These are phyloP conservation scores for Arthrobotrys sinensis DNA, from an alignment of 2,329 filamentous ascomycete species.

Conservation along the genomic window DNA sequence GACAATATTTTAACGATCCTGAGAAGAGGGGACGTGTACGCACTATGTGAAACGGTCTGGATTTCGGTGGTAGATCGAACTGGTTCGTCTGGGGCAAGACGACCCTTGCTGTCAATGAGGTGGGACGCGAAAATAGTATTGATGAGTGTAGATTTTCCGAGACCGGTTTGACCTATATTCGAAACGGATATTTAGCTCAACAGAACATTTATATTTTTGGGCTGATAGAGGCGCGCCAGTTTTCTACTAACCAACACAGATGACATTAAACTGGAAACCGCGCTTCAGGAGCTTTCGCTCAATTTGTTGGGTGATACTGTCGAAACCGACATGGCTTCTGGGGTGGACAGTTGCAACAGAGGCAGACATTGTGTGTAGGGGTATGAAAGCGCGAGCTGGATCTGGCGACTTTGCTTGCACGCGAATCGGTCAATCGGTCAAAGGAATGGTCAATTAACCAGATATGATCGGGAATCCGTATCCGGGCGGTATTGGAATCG, in stretches of 20 bases:
- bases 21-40: slow-evolving; percentile 20
- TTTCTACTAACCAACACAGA: slow-evolving; percentile 89
- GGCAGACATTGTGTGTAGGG: slow-evolving; percentile 39
- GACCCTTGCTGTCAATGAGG: slow-evolving; percentile 98
- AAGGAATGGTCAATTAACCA: slow-evolving; percentile 9
- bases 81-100: slow-evolving; percentile 90
- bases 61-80: slow-evolving; percentile 98
- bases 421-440: slow-evolving; percentile 21
- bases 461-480: slow-evolving; percentile 1
- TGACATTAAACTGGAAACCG: slow-evolving; percentile 99
- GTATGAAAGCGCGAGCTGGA: slow-evolving; percentile 22
- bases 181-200: slow-evolving; percentile 5
- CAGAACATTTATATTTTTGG: background rate
- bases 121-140: slow-evolving; percentile 99
- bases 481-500: background rate
- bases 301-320: slow-evolving; percentile 99
- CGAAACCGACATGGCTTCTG: slow-evolving; percentile 99
- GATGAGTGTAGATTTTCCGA: slow-evolving; percentile 98
- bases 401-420: slow-evolving; percentile 27
- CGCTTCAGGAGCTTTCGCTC: slow-evolving; percentile 99
- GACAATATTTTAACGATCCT: background rate
- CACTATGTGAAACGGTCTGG: slow-evolving; percentile 92
- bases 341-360: slow-evolving; percentile 70
- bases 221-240: background rate
- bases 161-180: slow-evolving; percentile 89